Percentiles rank a stretch among this genome's conserved stretches.
phyloP scores from a whole-genome alignment of 495 filamentous ascomycete species.

The Extremus antarcticus region DNA sequence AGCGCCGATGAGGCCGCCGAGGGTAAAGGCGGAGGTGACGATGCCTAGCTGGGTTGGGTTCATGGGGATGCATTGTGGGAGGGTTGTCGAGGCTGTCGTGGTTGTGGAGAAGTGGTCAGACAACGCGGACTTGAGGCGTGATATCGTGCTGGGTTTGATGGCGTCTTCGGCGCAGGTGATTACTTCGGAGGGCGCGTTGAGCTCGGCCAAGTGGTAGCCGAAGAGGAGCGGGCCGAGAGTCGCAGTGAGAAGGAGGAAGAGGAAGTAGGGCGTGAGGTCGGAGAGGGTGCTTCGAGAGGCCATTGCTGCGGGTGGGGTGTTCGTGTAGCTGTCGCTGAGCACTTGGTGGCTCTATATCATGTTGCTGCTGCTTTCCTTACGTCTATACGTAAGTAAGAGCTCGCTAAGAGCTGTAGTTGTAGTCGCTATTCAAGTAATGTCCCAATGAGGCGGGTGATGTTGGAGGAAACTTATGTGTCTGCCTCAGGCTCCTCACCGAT shows the following conservation, averaged over 20 bases:
- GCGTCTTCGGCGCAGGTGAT: slow-evolving; percentile 54
- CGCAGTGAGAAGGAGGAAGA: slow-evolving; percentile 29
- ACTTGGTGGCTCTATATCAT: background rate
- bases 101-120: background rate
- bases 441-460: no score
- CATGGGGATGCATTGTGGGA: slow-evolving; percentile 79
- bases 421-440: no score
- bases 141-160: slow-evolving; percentile 40
- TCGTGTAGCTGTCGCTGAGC: background rate
- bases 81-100: slow-evolving; percentile 14
- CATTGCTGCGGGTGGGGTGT: background rate
- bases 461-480: no score
- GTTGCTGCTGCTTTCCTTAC: background rate
- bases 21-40: slow-evolving; percentile 80
- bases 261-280: slow-evolving; percentile 29
- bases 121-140: slow-evolving; percentile 12
- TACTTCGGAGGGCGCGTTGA: slow-evolving; percentile 87
- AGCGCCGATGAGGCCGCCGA: slow-evolving; percentile 79
- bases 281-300: background rate
- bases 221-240: slow-evolving; percentile 77
- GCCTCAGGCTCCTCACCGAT: no score
- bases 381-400: background rate
- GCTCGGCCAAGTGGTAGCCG: slow-evolving; percentile 85
- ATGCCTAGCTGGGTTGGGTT: slow-evolving; percentile 61
- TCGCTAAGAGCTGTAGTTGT: no score